phyloP scores from a whole-genome alignment of 345 rosid species.

The Hypericum androsaemum region DNA sequence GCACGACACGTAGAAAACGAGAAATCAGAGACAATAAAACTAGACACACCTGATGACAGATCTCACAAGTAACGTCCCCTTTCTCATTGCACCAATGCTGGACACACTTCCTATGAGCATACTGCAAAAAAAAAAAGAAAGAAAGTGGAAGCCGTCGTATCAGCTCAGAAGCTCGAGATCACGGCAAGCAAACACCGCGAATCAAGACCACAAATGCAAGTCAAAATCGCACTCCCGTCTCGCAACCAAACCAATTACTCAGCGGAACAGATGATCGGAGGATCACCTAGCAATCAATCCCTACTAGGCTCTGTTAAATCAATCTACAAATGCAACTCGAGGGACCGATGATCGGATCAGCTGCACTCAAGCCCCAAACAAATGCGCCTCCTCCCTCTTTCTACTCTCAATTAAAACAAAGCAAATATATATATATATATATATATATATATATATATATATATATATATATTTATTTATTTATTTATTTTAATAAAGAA shows the following conservation, averaged over 20 bases:
- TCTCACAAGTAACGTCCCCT: slow-evolving; percentile 80
- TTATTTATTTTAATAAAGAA: too few relatives aligned
- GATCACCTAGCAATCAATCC: too few relatives aligned
- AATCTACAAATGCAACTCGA: too few relatives aligned
- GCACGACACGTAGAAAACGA: neutral
- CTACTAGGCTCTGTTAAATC: too few relatives aligned
- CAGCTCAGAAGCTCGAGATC: neutral
- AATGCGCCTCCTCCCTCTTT: too few relatives aligned
- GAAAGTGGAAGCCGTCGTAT: neutral
- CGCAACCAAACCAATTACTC: too few relatives aligned
- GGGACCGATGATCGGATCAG: too few relatives aligned
- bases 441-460: neutral
- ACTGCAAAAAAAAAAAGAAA: slow-evolving; percentile 33
- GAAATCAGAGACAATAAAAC: neutral
- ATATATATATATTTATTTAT: neutral
- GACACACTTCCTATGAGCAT: slow-evolving; percentile 85
- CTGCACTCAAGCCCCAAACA: too few relatives aligned
- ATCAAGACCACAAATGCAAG: too few relatives aligned
- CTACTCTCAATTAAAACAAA: neutral
- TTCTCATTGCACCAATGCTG: slow-evolving; percentile 98
- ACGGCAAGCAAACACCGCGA: neutral
- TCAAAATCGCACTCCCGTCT: too few relatives aligned
- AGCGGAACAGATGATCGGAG: too few relatives aligned
- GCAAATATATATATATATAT: neutral
- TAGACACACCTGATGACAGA: slow-evolving; percentile 72